Base-by-base conservation (phyloP, 768 basidiomycete genomes). In the Hysterangium stoloniferum region DNA sequence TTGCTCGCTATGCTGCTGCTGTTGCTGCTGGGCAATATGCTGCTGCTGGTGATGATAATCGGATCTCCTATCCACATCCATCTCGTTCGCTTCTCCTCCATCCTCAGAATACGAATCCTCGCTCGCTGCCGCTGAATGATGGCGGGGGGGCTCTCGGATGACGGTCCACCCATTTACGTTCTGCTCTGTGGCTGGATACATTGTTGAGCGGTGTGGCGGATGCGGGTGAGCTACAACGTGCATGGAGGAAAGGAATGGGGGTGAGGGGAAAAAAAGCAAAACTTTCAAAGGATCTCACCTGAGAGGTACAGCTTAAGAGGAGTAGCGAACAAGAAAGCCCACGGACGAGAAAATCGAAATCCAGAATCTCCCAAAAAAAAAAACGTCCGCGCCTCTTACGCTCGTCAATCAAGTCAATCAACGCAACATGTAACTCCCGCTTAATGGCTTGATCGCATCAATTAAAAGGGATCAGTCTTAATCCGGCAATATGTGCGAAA, bases 101-200 rank as follows among this genome's bases (percentile, higher is more conserved):
- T 49, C 48, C 25, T 34, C 34, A 9, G 31, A 32, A 7, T 34
- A 15, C 5, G 48, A 49, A 8, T 49, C 34, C 8, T 37, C 48
- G 24, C 35, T 38, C n/a, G 35, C 22, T 41, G 40, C 20, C 28
- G 20, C 28, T 20, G 20, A 24, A 17, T 44, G 42, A 27, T 44
- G 42, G 9, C 42, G 42, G 6, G 42, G 42, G n/a, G n/a, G n/a
- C 27, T 49, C 48, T 20, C 48, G 48, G 11, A 49, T 49, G 48
- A 49, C 48, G 34, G 48, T 49, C 48, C 48, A 49, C 6, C 48
- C 48, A 27, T 40, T 49, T 34, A 49, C 48, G 36, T 27, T 40
- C 20, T 49, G 35, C 38, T 49, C 48, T n/a, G n/a, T n/a, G n/a
- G n/a, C n/a, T 15, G 34, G 34, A 27, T 38, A 37, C 20, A 37